These are phyloP conservation scores for Thamnidium elegans DNA, from an alignment of 192 early-diverging fungal species.

Conservation along the genomic window DNA sequence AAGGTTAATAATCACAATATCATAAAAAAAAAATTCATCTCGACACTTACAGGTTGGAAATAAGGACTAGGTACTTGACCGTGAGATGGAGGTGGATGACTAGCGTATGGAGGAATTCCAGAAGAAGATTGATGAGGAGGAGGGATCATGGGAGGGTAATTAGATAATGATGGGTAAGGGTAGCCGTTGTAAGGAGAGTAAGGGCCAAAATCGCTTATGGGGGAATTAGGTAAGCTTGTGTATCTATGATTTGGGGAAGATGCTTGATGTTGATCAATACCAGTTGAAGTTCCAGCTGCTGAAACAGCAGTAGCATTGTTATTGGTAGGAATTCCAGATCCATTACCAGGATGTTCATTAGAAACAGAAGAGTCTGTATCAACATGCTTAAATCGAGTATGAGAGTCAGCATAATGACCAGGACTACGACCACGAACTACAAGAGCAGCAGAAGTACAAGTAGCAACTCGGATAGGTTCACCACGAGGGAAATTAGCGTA, in stretches of 20 bases:
- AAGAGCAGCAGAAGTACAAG: conserved; percentile 64
- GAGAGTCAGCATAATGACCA: conserved; percentile 74
- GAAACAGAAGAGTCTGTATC: conserved; percentile 4
- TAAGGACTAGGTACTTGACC: no score
- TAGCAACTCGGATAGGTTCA: conserved; percentile 52
- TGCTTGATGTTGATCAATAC: neutral
- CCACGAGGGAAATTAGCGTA: conserved; percentile 64
- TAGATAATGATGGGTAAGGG: conserved; percentile 4
- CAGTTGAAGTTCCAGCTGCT: neutral
- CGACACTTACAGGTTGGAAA: neutral
- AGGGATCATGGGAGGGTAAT: neutral
- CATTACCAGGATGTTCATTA: neutral
- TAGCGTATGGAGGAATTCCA: neutral
- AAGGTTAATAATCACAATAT: neutral
- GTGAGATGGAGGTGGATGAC: neutral
- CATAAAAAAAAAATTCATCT: neutral
- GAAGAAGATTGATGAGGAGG: conserved; percentile 1
- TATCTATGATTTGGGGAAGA: neutral
- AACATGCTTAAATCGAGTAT: conserved; percentile 21
- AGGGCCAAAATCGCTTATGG: conserved; percentile 10
- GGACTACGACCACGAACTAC: conserved; percentile 89
- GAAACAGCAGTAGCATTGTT: neutral
- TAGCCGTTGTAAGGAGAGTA: conserved; percentile 12
- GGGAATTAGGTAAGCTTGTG: conserved; percentile 17
- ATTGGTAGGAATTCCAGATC: no score